Evolutionary conservation across 306 rosid species (phyloP), one percentile per base, ranked within the genome.

Genomic region (Morella rubra): DNA sequence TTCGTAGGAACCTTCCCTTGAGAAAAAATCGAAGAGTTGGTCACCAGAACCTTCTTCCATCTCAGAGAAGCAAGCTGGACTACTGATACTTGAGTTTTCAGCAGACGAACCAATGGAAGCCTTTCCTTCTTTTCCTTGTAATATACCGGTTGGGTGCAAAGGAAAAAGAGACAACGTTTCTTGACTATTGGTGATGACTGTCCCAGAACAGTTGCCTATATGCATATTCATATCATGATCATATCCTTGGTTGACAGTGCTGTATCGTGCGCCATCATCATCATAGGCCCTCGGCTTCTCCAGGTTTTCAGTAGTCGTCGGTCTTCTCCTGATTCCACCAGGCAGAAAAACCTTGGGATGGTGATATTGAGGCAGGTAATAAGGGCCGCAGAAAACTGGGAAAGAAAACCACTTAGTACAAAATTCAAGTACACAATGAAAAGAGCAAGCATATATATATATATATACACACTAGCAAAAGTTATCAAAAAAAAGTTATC

Each of bases 91-190:
- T 5, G 81, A 77, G 73, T 40, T 80, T 20, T 73, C 74, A 80
- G 82, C 78, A 64, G 81, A 72, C 46, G 85, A 77, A 73, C 40
- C 45, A 59, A 54, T 73, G 52, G 72, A 79, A 73, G 82, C 14
- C 66, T 73, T 53, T 32, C 22, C 71, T 58, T 49, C 9, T 84
- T 68, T 84, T 1, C 73, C 87, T 76, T 79, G 84, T 62, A 91
- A 73, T 73, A 86, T 78, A 14, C 96, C 92, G 14, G 97, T 89
- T 71, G 98, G 97, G 32, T 87, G 89, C 69, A 91, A 62, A 45
- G 97, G 98, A 83, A 95, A 95, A 12, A 95, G 86, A 10, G 90
- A 51, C 79, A 92, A 85, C 13, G 98, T 95, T 81, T 89, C 85
- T 32, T 83, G 86, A 73, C 73, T 74, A 50, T 47, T 32, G 44